Base-by-base conservation (phyloP, 1,284 basidiomycete species). In the Cutaneotrichosporon dermatis region DNA sequence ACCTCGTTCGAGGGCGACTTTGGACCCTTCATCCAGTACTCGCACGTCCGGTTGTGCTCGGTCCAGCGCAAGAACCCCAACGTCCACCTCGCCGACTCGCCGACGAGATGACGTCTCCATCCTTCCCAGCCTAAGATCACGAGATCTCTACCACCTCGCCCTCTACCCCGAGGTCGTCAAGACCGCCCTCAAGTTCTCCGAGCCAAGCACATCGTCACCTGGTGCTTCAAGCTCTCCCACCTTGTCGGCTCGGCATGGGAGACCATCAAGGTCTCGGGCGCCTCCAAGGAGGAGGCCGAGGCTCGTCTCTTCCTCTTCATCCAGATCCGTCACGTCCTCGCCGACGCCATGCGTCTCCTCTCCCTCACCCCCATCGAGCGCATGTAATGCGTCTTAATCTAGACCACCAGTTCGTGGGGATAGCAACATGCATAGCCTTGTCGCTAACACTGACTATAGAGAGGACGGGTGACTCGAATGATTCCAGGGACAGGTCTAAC, bases 1-100 rank as follows among this genome's bases (percentile, higher is more conserved):
- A 86, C 90, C 56, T 92, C 90, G 39, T 98, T 97, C 75, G 92
- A 97, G 77, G 95, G 95, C 51, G 95, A 98, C 79, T 98, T 95
- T 2, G 95, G 78, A 34, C 90, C 91, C 0, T 95, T 94, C 79
- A 85, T 96, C 45, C 93, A 95, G 82, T 98, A 98, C 78, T 92
- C 94, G 4, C 95, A 98, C 80, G 94, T 95, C 68, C 89, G 95
- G 40, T 82, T 99, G 42, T 87, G 88, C 56, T 97, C 93, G 4
- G 90, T 98, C 72, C 88, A 88, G 72, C 90, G 95, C 61, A 96
- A 95, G 79, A 94, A 94, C 78, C 91, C 92, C 12, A 86, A 92
- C 64, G 86, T 95, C 49, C 69, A 75, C 55, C 80, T 93, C 44
- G 89, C 92, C 12, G 78, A 83, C 1, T 78, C 80, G 34, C 87